A percentile compares a stretch with the other conserved stretches of the same genome.
These are phyloP conservation scores for Calonectria pseudoturangicola DNA, from an alignment of 2,329 filamentous ascomycete genomes.

Conservation along the genomic window DNA sequence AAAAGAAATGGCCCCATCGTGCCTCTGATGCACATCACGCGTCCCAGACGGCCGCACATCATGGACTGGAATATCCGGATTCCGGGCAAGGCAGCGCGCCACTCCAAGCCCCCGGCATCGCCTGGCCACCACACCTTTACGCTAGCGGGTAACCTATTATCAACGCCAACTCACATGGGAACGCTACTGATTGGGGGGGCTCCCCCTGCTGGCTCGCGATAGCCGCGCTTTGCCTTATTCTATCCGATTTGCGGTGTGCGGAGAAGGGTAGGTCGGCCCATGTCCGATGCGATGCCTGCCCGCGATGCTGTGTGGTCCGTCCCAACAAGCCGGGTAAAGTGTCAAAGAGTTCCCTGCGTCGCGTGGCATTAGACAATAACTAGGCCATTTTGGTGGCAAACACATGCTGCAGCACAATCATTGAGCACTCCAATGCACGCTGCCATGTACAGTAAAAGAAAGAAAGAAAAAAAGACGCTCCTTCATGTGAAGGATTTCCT, in stretches of 20 bases:
- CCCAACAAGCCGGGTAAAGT: constrained; percentile 27
- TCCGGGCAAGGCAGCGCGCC: constrained; percentile 36
- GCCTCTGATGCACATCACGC: constrained; percentile 21
- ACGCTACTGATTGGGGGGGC: constrained; percentile 24
- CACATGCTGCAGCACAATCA: not conserved
- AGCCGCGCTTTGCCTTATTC: constrained; percentile 44
- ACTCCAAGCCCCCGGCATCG: constrained; percentile 26
- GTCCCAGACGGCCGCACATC: constrained; percentile 6
- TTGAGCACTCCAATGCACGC: not conserved
- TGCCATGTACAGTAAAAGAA: not conserved
- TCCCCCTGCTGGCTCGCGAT: constrained; percentile 25
- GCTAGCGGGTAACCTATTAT: constrained; percentile 36
- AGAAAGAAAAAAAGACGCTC: not conserved
- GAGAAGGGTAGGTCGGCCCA: constrained; percentile 46
- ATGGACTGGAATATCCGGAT: constrained; percentile 23
- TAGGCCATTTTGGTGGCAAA: constrained; percentile 6
- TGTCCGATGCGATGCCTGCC: constrained; percentile 30
- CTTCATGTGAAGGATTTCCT: constrained; percentile 16
- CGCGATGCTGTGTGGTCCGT: constrained; percentile 1
- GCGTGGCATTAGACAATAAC: not conserved
- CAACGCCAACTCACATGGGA: constrained; percentile 36
- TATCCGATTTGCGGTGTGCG: constrained; percentile 47
- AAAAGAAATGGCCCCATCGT: constrained; percentile 29
- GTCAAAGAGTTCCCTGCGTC: constrained; percentile 16
- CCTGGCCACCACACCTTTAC: constrained; percentile 17